Evolutionary conservation across 2,329 filamentous ascomycete species (phyloP).

Genomic region (Epichloe typhina): DNA sequence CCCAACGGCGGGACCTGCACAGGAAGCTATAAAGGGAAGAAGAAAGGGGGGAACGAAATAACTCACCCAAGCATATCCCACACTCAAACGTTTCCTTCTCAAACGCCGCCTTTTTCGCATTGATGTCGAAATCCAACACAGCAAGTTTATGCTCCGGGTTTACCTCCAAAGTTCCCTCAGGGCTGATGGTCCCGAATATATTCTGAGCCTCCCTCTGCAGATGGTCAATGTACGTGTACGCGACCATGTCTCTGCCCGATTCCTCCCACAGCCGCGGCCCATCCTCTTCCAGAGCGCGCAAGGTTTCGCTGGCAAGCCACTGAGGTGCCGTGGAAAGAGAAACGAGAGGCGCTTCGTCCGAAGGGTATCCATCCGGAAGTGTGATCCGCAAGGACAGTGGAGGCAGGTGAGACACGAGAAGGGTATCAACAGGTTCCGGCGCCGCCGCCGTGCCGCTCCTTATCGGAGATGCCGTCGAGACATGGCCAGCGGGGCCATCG

Average conservation of each 20-base stretch:
- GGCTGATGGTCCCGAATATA: slow-evolving; percentile 43
- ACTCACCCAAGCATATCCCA: slow-evolving; percentile 60
- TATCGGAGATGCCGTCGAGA: background rate
- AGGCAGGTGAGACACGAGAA: slow-evolving; percentile 44
- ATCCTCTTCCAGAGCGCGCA: slow-evolving; percentile 37
- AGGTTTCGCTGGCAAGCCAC: slow-evolving; percentile 39
- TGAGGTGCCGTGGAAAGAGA: slow-evolving; percentile 38
- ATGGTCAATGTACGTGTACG: slow-evolving; percentile 52
- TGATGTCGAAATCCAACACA: slow-evolving; percentile 66
- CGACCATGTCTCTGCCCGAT: slow-evolving; percentile 42
- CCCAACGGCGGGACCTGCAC: too few relatives aligned
- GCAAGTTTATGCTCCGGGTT: slow-evolving; percentile 49
- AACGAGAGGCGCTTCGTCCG: slow-evolving; percentile 35
- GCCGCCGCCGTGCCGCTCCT: slow-evolving; percentile 6
- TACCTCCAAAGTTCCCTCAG: slow-evolving; percentile 36
- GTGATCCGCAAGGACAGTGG: slow-evolving; percentile 38
- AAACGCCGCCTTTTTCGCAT: slow-evolving; percentile 61
- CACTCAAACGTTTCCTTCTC: slow-evolving; percentile 79
- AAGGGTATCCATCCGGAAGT: slow-evolving; percentile 46
- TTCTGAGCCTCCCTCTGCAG: slow-evolving; percentile 46
- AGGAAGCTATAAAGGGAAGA: background rate
- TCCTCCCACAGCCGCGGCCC: slow-evolving; percentile 47
- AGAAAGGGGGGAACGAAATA: too few relatives aligned
- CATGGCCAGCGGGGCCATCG: background rate
- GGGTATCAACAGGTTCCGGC: slow-evolving; percentile 25